Evolutionary conservation across 805 yeast genomes (phyloP), one percentile per base, ranked within the genome.

Genomic region (Kodamaea nitidulidarum): DNA sequence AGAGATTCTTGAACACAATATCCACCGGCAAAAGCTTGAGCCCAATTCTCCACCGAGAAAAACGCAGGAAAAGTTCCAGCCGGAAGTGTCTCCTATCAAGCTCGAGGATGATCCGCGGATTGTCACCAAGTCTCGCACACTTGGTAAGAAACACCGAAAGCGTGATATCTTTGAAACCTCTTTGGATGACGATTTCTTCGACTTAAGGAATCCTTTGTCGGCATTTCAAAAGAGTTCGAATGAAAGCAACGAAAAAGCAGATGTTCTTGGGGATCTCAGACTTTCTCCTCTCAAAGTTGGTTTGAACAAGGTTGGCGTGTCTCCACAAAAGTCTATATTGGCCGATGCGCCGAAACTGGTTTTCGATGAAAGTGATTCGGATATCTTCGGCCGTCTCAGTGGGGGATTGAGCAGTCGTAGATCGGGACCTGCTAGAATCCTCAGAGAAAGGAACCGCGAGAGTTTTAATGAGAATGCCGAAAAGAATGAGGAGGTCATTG

Each of bases 1-100:
- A 3, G 51, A 56, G 3, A 55, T 45, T 32, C 40, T 60, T 21
- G 70, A 65, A 25, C 40, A 33, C 18, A 38, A 32, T 17, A 27
- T 38, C 14, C 32, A 38, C 16, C 22, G 20, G 25, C 41, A 26
- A 15, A 17, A 25, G 17, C n/a, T 33, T 10, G 41, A 35, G 15
- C 36, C 35, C 9, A 14, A 10, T 11, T n/a, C 14, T 15, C 27
- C 39, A 9, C 25, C 24, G 7, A 26, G 4, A 15, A 26, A 26
- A 24, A 27, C 18, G 7, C 27, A 15, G 18, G 27, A 26, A n/a
- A 30, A 25, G 20, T 24, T 17, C 25, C 15, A 32, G 11, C n/a
- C 27, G 11, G 41, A 29, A 10, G 16, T 36, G 21, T 36, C 43
- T 1, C 48, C 50, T 9, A 24, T 42, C 16, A 47, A 38, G 30